A percentile compares a stretch with the other conserved stretches of the same genome.
phyloP scores from a whole-genome alignment of 2,329 filamentous ascomycete species.

The Cercospora berteroae region DNA sequence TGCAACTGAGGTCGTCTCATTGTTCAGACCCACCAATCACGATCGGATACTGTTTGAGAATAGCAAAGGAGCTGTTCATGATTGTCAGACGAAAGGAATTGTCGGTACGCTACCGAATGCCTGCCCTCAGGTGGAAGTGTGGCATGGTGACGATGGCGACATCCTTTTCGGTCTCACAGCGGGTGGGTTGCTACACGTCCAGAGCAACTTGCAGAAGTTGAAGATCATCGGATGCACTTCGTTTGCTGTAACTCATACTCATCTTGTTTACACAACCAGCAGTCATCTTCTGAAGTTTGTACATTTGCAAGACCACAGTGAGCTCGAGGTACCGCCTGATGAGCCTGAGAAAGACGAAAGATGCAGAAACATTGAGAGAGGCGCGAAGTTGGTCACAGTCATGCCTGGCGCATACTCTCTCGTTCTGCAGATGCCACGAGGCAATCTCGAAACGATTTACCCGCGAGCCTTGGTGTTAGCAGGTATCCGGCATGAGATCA shows the following conservation, averaged over 20 bases:
- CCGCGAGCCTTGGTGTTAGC: constrained; percentile 89
- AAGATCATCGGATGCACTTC: constrained; percentile 89
- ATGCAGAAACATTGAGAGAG: constrained; percentile 87
- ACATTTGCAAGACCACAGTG: constrained; percentile 63
- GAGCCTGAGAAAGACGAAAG: constrained; percentile 90
- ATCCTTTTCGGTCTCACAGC: constrained; percentile 66
- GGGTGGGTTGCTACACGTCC: constrained; percentile 62
- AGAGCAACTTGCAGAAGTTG: constrained; percentile 58
- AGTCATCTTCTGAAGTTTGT: constrained; percentile 94
- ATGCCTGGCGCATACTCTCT: constrained; percentile 85
- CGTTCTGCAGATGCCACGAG: constrained; percentile 90
- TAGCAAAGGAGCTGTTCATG: constrained; percentile 18
- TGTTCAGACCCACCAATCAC: constrained; percentile 23
- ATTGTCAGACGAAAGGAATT: constrained; percentile 10
- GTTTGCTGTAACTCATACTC: constrained; percentile 74
- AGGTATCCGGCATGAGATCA: constrained; percentile 78
- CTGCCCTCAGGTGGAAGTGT: constrained; percentile 34
- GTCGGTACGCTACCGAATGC: constrained; percentile 25
- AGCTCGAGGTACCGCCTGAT: constrained; percentile 78
- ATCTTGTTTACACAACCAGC: constrained; percentile 88
- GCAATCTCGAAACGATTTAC: constrained; percentile 92
- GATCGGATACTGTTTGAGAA: constrained; percentile 28
- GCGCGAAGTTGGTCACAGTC: constrained; percentile 79
- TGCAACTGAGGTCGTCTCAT: constrained; percentile 1
- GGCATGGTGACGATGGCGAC: constrained; percentile 38